Evolutionary conservation across 108 stramenopile genomes (phyloP).

Genomic region (Stephanodiscus triporus): DNA sequence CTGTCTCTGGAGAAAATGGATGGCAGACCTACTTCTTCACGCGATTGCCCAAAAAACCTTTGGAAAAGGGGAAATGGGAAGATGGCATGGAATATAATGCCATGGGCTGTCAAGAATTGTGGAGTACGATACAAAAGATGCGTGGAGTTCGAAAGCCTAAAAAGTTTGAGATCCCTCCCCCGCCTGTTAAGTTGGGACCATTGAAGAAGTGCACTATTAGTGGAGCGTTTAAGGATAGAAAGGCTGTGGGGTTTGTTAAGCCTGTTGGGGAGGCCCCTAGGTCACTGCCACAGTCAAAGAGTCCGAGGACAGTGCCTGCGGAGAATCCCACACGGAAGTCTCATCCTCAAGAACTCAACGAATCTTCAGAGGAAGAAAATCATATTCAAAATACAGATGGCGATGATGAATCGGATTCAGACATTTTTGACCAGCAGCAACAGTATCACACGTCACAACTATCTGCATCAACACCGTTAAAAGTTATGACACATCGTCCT

Average conservation of each 20-base stretch:
- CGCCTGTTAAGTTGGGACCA: slow-evolving; percentile 42
- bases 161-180: slow-evolving; percentile 49
- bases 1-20: slow-evolving; percentile 32
- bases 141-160: slow-evolving; percentile 42
- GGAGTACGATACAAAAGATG: slow-evolving; percentile 53
- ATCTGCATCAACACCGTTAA: background rate
- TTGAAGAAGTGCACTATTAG: slow-evolving; percentile 39
- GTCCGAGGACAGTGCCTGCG: background rate
- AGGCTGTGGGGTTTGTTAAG: slow-evolving; percentile 9
- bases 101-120: slow-evolving; percentile 52
- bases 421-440: slow-evolving; percentile 9
- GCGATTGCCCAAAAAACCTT: slow-evolving; percentile 46
- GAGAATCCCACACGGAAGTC: background rate
- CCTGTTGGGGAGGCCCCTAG: background rate
- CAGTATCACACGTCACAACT: background rate
- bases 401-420: slow-evolving; percentile 5
- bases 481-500: slow-evolving; percentile 42
- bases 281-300: slow-evolving; percentile 7
- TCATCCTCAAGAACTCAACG: background rate
- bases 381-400: background rate
- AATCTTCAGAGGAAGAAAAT: background rate
- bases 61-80: slow-evolving; percentile 35
- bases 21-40: slow-evolving; percentile 54
- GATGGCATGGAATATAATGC: slow-evolving; percentile 52
- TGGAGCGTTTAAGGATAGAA: slow-evolving; percentile 39